Conservation (phyloP, 2,329 filamentous ascomycete species). For the Diplodia corticola region DNA sequence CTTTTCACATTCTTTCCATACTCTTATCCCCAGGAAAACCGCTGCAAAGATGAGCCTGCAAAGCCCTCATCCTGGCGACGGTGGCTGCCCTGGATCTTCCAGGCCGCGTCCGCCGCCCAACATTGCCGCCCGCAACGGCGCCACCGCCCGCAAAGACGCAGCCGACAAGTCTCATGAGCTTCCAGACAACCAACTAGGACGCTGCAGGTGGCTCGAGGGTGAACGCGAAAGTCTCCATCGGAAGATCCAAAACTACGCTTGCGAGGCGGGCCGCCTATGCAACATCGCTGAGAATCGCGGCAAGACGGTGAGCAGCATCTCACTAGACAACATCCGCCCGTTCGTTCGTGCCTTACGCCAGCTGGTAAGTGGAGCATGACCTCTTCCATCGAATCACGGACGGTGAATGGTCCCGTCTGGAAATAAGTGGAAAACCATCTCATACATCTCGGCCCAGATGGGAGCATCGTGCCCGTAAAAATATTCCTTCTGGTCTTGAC, state of each 20-base stretch:
- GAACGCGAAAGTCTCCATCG: background rate
- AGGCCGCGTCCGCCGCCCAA: background rate
- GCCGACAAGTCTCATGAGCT: background rate
- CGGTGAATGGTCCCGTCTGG: background rate
- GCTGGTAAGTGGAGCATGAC: background rate
- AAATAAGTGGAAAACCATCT: background rate
- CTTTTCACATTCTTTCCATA: background rate
- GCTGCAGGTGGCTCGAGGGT: background rate
- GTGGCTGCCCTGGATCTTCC: background rate
- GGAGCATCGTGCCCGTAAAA: background rate
- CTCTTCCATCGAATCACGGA: background rate
- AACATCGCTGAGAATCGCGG: background rate
- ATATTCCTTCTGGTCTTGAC: background rate
- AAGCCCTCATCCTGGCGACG: background rate
- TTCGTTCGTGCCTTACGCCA: background rate
- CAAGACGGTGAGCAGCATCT: background rate
- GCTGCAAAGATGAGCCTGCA: background rate
- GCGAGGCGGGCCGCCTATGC: background rate
- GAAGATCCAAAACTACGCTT: background rate
- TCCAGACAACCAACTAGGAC: background rate
- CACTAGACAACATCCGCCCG: background rate
- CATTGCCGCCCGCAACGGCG: background rate
- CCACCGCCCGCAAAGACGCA: background rate
- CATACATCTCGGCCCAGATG: no score
- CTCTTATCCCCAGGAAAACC: background rate